A percentile compares a stretch with the other conserved stretches of the same genome.
Evolutionary conservation across 331 rosid species (phyloP).

Genomic region (Cydonia oblonga): DNA sequence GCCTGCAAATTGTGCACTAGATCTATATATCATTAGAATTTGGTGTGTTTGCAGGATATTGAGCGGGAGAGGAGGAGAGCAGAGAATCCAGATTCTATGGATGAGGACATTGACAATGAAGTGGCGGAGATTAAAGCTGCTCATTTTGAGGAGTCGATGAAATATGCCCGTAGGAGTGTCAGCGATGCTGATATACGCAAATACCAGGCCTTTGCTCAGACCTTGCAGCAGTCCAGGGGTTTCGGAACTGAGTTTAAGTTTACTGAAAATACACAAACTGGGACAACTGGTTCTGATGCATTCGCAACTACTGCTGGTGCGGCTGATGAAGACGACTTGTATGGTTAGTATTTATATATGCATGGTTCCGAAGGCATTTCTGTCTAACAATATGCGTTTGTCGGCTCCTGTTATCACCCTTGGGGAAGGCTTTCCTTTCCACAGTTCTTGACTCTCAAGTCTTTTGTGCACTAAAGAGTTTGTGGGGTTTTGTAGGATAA

Average conservation of each 20-base stretch:
- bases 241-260: slow-evolving; percentile 58
- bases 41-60: slow-evolving; percentile 37
- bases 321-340: slow-evolving; percentile 56
- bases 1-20: background rate
- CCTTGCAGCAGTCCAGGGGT: slow-evolving; percentile 58
- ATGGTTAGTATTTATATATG: slow-evolving; percentile 17
- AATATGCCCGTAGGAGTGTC: slow-evolving; percentile 61
- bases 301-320: slow-evolving; percentile 39
- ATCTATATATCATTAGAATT: background rate
- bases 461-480: background rate
- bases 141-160: slow-evolving; percentile 72
- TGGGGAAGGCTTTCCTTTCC: background rate
- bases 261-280: slow-evolving; percentile 20
- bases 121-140: slow-evolving; percentile 53
- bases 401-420: background rate
- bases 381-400: too few species aligned
- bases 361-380: background rate
- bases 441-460: background rate
- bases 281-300: slow-evolving; percentile 40
- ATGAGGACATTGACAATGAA: slow-evolving; percentile 45
- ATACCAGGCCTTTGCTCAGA: slow-evolving; percentile 61
- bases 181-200: slow-evolving; percentile 63
- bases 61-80: slow-evolving; percentile 46
- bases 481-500: background rate
- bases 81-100: slow-evolving; percentile 66